Base-by-base conservation (phyloP, 2,329 filamentous ascomycete genomes). In the Anthostomella pinea region DNA sequence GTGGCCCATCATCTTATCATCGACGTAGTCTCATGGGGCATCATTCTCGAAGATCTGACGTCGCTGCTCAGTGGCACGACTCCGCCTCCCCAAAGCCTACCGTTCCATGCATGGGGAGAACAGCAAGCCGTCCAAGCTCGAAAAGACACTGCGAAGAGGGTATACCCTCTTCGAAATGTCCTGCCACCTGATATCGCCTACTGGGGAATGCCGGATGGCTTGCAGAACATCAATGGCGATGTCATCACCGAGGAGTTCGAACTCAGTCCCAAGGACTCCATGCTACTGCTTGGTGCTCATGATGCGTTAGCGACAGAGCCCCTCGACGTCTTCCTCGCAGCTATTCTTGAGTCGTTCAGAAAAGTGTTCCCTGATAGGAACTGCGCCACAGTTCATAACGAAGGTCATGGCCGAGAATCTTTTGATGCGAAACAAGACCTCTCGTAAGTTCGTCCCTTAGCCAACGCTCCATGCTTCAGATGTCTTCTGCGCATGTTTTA, bases 401-500 rank as follows among this genome's bases (percentile, higher is more conserved):
- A 70, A 38, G 58, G 61, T 0, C 67, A 71, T 17, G 68, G 67
- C 2, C 56, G 68, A 6, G 66, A 70, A 20, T 40, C 59, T 1
- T 62, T 57, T 53, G 51, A 56, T 16, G 19, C 48, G 2, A 19
- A 27, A 1, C 44, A 65, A 7, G 60, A 70, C 31, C 43, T 64
- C 2, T 64, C 66, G 0, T n/a, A n/a, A n/a, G n/a, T n/a, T n/a
- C n/a, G n/a, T n/a, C n/a, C n/a, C n/a, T n/a, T n/a, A n/a, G n/a
- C n/a, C n/a, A n/a, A n/a, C n/a, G n/a, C n/a, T n/a, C n/a, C n/a
- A n/a, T n/a, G n/a, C n/a, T n/a, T n/a, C n/a, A n/a, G n/a, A n/a
- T n/a, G n/a, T n/a, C n/a, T n/a, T n/a, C n/a, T n/a, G n/a, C n/a
- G n/a, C n/a, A n/a, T n/a, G n/a, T n/a, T n/a, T n/a, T n/a, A n/a